These are phyloP conservation scores for Sporothrix protearum DNA, from an alignment of 2,329 filamentous ascomycete genomes.

Conservation along the genomic window DNA sequence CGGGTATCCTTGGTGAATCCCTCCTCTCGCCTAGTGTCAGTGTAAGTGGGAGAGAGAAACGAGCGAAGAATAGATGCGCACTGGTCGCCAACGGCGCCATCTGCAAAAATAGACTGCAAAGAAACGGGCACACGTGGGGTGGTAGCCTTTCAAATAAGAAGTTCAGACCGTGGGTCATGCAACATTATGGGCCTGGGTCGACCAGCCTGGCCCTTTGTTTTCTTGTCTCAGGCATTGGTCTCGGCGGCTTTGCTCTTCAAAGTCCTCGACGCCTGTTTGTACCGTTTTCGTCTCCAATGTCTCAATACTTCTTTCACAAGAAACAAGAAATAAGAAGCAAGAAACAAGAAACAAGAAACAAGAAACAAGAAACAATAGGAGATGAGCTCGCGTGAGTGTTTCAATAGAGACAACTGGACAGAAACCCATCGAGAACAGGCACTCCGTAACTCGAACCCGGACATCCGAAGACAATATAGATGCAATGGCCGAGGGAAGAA, in stretches of 20 bases:
- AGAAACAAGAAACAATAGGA: too few relatives aligned
- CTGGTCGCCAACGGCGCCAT: conserved; percentile 14
- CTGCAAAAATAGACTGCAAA: conserved; percentile 20
- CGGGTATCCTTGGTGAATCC: not conserved
- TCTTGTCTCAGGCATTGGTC: not conserved
- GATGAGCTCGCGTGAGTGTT: too few relatives aligned
- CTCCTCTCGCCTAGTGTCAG: not conserved
- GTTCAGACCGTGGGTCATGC: too few relatives aligned
- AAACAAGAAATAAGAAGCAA: not conserved
- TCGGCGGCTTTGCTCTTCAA: not conserved
- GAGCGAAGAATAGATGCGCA: not conserved
- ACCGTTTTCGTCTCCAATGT: not conserved
- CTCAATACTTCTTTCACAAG: not conserved
- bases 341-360: not conserved
- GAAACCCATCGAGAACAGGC: too few relatives aligned
- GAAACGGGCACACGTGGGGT: conserved; percentile 20
- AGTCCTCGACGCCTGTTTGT: not conserved
- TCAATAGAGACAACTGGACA: too few relatives aligned
- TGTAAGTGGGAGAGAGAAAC: too few relatives aligned
- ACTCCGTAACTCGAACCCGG: not conserved
- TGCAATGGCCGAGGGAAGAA: not conserved
- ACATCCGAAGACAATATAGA: not conserved
- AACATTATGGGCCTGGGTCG: not conserved
- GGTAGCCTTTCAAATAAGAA: not conserved
- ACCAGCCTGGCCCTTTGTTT: not conserved